Base-by-base conservation (phyloP, 495 filamentous ascomycete genomes). In the Neurospora pannonica region DNA sequence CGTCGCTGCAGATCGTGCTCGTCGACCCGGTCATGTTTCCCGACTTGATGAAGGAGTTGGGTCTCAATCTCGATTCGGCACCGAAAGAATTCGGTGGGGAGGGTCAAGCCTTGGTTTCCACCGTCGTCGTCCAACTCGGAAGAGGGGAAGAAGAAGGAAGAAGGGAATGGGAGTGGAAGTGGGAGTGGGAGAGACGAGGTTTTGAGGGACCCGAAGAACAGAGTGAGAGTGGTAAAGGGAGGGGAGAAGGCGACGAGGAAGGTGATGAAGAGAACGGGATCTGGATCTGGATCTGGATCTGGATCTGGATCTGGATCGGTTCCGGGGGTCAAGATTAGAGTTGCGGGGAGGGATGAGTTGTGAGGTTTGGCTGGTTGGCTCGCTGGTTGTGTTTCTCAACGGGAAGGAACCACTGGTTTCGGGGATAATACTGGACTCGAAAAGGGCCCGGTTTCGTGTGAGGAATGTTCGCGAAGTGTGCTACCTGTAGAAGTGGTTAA, bases 21-120 rank as follows among this genome's bases (percentile, higher is more conserved):
- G 82, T 85, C 37, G 84, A 87, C 74, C 80, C 83, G 4, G 73
- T 81, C 13, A 80, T 86, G 46, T 86, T 87, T 73, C 81, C 76
- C 2, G 78, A 82, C 24, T 78, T 86, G 75, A 79, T 80, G 34
- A 73, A 70, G 9, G 72, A 76, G 36, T 67, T 85, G 60, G 83
- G 83, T 9, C 77, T 86, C 10, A 74, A 77, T 13, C 74, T 74
- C 0, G 72, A 70, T 10, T 37, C 38, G 13, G 40, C n/a, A 7
- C n/a, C 40, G 40, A 17, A 43, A 1, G 17, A 9, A 9, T n/a
- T 17, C 11, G 43, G n/a, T 48, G n/a, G 81, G 78, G 0, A 71
- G 76, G 5, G 74, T 82, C 71, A 81, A 80, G 75, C 78, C 80
- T 1, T 83, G 79, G 82, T 78, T 76, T n/a, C 76, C 79, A 21